Base-by-base conservation (phyloP, 495 filamentous ascomycete genomes). In the Penicillium paradoxum region DNA sequence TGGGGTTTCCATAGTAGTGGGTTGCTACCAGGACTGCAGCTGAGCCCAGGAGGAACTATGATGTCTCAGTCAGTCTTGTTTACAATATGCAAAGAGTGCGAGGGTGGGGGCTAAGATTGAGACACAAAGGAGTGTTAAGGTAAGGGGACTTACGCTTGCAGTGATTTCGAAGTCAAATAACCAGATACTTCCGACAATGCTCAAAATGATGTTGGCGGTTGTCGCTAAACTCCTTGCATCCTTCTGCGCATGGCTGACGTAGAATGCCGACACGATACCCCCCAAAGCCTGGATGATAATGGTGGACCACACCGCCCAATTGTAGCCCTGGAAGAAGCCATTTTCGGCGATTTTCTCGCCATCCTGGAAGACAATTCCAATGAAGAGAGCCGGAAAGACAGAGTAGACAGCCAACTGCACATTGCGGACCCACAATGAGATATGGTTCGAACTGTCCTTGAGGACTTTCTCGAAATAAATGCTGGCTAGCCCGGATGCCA, bases 381-480 rank as follows among this genome's bases (percentile, higher is more conserved):
- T 79, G 55, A 96, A 83, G 0, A 96, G 72, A 1, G 91, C 88
- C 0, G 90, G 86, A 58, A 96, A 89, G 5, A 97, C 72, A 4
- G 90, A 95, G 70, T 95, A 97, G 60, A 97, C 85, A 0, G 90
- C 88, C 21, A 97, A 77, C 67, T 98, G 93, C 45, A 96, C 86
- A 62, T 98, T 98, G 29, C 93, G 83, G 36, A 93, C 83, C 93
- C 93, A 97, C 17, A 97, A 70, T 1, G 89, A 89, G 1, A 79
- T 83, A 4, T 79, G 69, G 19, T 75, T 80, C 10, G 78, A 79
- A 22, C 87, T 85, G 55, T 96, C 88, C 64, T 92, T 95, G 42
- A 97, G 75, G 0, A 97, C 85, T 68, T 95, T 97, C 72, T 98
- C 93, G 63, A 97, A 96, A 66, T 91, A 95, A 2, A 96, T 87